phyloP scores from a whole-genome alignment of 2,329 filamentous ascomycete species.

The Trichoderma sp. region DNA sequence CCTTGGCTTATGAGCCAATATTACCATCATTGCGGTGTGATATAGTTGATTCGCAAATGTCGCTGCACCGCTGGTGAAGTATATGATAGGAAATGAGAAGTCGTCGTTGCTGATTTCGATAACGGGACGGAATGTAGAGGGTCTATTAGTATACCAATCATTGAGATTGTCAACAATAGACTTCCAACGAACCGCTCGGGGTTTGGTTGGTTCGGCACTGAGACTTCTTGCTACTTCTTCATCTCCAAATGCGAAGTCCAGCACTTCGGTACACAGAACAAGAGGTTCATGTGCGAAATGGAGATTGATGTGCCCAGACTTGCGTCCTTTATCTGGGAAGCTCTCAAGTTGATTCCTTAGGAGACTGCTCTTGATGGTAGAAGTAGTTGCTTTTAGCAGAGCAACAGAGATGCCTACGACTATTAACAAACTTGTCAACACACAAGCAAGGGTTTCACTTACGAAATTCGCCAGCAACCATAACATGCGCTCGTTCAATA shows the following conservation, averaged over 20 bases:
- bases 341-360: background rate
- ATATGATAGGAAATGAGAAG: background rate
- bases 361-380: background rate
- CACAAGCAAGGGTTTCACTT: background rate
- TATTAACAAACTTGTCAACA: background rate
- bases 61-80: background rate
- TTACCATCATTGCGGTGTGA: conserved; percentile 1
- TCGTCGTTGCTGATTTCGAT: background rate
- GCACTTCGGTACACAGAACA: background rate
- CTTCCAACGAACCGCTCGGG: background rate
- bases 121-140: background rate
- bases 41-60: background rate
- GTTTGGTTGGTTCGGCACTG: background rate
- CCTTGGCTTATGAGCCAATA: background rate
- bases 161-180: background rate
- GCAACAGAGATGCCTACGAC: background rate
- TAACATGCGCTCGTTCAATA: background rate
- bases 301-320: background rate
- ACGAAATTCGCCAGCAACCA: conserved; percentile 4
- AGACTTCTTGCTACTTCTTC: background rate
- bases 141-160: background rate
- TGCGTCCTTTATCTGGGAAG: background rate
- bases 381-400: background rate
- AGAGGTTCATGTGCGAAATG: background rate
- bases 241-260: background rate